phyloP scores from a whole-genome alignment of 106 monocot species.

The Dendrobium officinale region DNA sequence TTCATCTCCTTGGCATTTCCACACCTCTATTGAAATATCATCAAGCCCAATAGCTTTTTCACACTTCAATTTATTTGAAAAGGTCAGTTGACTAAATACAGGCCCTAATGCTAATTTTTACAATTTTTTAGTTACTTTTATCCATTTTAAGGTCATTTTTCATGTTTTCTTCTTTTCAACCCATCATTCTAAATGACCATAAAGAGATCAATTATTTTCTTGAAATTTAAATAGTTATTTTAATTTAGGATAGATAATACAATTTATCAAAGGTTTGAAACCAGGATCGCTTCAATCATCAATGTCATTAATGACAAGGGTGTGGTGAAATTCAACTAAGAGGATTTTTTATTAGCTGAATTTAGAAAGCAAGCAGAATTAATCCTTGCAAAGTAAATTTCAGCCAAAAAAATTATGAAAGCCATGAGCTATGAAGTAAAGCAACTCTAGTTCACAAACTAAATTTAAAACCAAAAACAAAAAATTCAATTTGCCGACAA shows the following conservation, averaged over 20 bases:
- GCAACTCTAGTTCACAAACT: background rate
- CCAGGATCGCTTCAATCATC: background rate
- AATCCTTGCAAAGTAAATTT: background rate
- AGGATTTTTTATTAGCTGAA: background rate
- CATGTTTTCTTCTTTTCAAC: too few species aligned
- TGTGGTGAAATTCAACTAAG: background rate
- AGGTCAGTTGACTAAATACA: too few species aligned
- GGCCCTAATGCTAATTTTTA: too few species aligned
- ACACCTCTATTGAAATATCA: too few species aligned
- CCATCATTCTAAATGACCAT: too few species aligned
- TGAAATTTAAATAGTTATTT: too few species aligned
- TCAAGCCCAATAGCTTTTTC: too few species aligned
- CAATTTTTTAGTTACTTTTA: too few species aligned
- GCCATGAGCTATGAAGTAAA: background rate
- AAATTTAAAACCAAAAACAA: background rate
- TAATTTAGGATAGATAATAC: background rate
- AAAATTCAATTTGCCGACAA: background rate
- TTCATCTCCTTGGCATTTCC: too few species aligned
- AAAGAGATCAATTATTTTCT: too few species aligned
- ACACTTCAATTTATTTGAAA: too few species aligned
- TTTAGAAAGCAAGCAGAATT: background rate
- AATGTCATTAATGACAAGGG: background rate
- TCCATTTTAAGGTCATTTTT: too few species aligned
- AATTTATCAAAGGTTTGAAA: background rate
- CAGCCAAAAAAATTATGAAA: background rate